These are phyloP conservation scores for Tanacetum coccineum DNA, from an alignment of 129 eudicot genomes.

Conservation along the genomic window DNA sequence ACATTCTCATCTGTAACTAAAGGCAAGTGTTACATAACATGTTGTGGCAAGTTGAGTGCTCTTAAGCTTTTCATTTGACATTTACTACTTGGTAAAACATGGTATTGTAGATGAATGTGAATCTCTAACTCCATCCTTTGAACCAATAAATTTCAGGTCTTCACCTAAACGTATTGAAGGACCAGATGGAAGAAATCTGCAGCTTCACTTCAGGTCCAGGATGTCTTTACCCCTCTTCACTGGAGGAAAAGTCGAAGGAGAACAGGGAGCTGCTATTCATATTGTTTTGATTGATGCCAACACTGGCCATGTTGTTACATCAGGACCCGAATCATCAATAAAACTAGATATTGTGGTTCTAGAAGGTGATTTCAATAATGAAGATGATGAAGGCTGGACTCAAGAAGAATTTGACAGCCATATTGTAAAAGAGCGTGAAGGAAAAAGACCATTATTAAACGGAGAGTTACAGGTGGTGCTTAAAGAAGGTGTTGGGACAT, in stretches of 20 bases:
- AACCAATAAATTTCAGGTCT: slow-evolving; percentile 36
- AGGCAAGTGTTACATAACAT: too few species aligned
- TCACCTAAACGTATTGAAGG: slow-evolving; percentile 88
- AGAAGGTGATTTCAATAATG: slow-evolving; percentile 91
- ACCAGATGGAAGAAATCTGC: slow-evolving; percentile 78
- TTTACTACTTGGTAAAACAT: not conserved
- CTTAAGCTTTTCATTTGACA: too few species aligned
- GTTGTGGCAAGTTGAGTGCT: too few species aligned
- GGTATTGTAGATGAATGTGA: not conserved
- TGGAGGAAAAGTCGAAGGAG: slow-evolving; percentile 97
- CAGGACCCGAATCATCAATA: slow-evolving; percentile 68
- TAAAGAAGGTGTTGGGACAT: slow-evolving; percentile 88
- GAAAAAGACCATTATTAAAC: slow-evolving; percentile 72
- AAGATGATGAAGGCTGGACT: slow-evolving; percentile 80
- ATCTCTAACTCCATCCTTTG: not conserved
- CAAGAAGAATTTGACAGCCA: slow-evolving; percentile 84
- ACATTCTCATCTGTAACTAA: too few species aligned
- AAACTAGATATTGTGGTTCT: slow-evolving; percentile 83
- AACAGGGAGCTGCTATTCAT: slow-evolving; percentile 86
- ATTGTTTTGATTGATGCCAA: slow-evolving; percentile 63
- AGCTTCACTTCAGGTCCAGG: slow-evolving; percentile 69
- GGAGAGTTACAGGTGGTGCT: slow-evolving; percentile 75
- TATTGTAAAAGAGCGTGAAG: slow-evolving; percentile 89
- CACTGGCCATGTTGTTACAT: slow-evolving; percentile 65
- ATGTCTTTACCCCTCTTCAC: slow-evolving; percentile 82